Conservation (phyloP, 2,329 filamentous ascomycete species). For the Alternaria panax region DNA sequence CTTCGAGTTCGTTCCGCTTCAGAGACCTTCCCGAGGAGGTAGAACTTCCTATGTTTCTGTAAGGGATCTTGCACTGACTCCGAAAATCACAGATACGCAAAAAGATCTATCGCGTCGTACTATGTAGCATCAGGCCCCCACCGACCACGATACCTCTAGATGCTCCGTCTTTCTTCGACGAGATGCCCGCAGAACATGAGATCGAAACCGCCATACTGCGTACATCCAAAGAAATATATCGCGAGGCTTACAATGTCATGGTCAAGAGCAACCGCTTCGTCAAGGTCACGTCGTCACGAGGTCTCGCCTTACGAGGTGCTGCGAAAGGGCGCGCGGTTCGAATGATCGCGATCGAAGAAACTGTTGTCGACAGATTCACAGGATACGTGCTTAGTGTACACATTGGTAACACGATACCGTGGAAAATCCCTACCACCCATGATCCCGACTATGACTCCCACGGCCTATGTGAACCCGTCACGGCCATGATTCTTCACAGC, state of each 20-base stretch:
- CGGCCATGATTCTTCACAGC: conserved; percentile 19
- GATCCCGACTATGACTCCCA: neutral
- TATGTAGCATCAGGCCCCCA: neutral
- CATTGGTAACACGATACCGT: neutral
- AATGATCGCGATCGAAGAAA: conserved; percentile 8
- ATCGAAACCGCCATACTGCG: conserved; percentile 1
- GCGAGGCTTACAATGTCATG: conserved; percentile 1
- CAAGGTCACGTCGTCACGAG: conserved; percentile 4
- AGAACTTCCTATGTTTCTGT: neutral
- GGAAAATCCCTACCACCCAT: neutral
- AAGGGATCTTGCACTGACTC: neutral
- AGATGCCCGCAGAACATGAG: neutral
- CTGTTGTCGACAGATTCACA: conserved; percentile 12
- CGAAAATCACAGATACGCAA: neutral
- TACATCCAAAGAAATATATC: conserved; percentile 5
- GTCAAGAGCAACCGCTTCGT: conserved; percentile 26
- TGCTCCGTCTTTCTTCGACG: neutral
- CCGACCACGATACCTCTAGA: neutral
- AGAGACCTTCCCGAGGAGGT: conserved; percentile 12
- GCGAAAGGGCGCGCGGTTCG: conserved; percentile 8
- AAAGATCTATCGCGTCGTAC: neutral
- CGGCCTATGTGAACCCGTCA: conserved; percentile 1
- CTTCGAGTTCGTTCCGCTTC: conserved; percentile 5
- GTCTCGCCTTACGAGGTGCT: conserved; percentile 12
- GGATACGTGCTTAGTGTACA: conserved; percentile 23